Evolutionary conservation across 352 stramenopile genomes (phyloP), one percentile per base, ranked within the genome.

Genomic region (Pythium brassicae): DNA sequence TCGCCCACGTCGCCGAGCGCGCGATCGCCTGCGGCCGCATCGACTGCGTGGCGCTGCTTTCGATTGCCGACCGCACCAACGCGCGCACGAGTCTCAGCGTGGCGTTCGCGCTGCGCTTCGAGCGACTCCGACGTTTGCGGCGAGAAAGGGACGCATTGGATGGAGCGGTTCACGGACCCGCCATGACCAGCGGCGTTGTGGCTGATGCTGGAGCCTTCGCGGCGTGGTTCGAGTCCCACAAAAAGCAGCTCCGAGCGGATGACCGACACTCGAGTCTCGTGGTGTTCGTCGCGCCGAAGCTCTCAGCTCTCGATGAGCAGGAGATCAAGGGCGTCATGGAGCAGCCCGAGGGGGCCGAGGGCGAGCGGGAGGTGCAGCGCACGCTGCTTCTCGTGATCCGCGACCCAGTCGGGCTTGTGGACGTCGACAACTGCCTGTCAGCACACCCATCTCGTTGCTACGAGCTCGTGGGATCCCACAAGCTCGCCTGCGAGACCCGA

Each of bases 1-100:
- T 80, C 19, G 64, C 61, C 8, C 64, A 76, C 25, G 66, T 78
- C 10, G 26, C 70, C 44, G 69, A 75, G 50, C 67, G 66, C 47
- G 55, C 56, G 40, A 46, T 39, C 0, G 42, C 50, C 14, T 40
- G 61, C 34, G 50, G 3, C 3, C 20, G 35, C 20, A 23, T 64
- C 10, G 43, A 57, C 0, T 52, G 47, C 1, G 39, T 59, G 22
- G 35, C 43, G 19, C 44, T 84, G 14, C 23, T 75, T n/a, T 66
- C 62, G 4, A 35, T 83, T 1, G 32, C 9, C 32, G 32, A 37
- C 32, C 1, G 32, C 32, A 14, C n/a, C 10, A 7, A 23, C 20
- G 17, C 66, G 0, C n/a, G 17, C n/a, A n/a, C 23, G n/a, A 17
- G 50, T 35, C 59, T 57, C 45, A 27, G 37, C 26, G 32, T n/a